Base-by-base conservation (phyloP, 139 green algal species). In the Diplosphaera chodatii region DNA sequence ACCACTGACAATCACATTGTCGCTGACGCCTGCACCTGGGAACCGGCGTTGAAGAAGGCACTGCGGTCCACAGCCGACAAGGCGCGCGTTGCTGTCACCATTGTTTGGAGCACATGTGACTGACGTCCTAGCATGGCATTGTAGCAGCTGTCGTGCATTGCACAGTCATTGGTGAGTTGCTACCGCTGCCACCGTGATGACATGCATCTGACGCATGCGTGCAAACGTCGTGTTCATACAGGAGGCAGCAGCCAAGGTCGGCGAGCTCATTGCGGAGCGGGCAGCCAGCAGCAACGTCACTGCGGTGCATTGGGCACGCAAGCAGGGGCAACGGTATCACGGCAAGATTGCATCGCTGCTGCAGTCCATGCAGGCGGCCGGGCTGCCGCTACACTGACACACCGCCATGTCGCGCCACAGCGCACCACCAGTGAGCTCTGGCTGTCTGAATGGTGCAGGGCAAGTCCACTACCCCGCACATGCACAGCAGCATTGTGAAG, bases 21-120 rank as follows among this genome's bases (percentile, higher is more conserved):
- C 21, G 81, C 74, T 15, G 72, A 81, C 33, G 80, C 80, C n/a
- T 84, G 73, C 40, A 81, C 80, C 10, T 74, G 79, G 56, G 77
- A 85, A 48, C 74, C 72, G n/a, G 20, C 25, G 1, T 22, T 74
- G 20, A 31, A 66, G 40, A 32, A 82, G 55, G 68, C 27, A 1
- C 34, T 79, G 37, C 33, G 20, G 2, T 74, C 71, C 1, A 73
- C 32, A 16, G 27, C 55, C 32, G 73, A 81, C 68, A 85, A 80
- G 56, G 21, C 10, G 37, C 37, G n/a, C n/a, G n/a, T n/a, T n/a
- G n/a, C n/a, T n/a, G n/a, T n/a, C n/a, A n/a, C n/a, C n/a, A n/a
- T n/a, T n/a, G n/a, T n/a, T n/a, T n/a, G n/a, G n/a, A n/a, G n/a
- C n/a, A n/a, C n/a, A n/a, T n/a, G n/a, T n/a, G n/a, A n/a, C n/a